phyloP scores from a whole-genome alignment of 2,329 filamentous ascomycete genomes.

The Catunica adiposa region DNA sequence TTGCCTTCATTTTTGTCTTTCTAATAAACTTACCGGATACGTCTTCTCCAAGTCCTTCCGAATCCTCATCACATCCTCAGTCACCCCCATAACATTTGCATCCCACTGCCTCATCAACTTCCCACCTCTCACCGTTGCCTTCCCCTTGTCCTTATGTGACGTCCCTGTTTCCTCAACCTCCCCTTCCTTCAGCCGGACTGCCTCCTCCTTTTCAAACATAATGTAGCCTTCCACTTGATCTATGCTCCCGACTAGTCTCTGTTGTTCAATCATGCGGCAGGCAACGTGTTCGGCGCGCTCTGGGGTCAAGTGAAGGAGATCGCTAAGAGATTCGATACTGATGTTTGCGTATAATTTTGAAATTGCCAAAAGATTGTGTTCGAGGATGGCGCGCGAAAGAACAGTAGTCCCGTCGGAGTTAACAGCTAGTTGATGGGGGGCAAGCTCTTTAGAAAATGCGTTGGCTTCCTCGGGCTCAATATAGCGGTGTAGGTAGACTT shows the following conservation, averaged over 20 bases:
- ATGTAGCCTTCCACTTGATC: conserved; percentile 86
- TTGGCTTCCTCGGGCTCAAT: conserved; percentile 68
- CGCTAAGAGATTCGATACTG: conserved; percentile 55
- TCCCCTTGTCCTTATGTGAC: conserved; percentile 50
- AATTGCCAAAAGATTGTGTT: conserved; percentile 84
- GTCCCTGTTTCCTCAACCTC: conserved; percentile 21
- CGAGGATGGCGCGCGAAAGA: conserved; percentile 78
- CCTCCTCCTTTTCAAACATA: conserved; percentile 65
- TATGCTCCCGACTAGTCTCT: conserved; percentile 70
- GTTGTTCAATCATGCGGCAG: conserved; percentile 90
- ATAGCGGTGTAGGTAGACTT: conserved; percentile 88
- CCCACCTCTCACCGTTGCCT: conserved; percentile 45
- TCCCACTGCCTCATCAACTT: conserved; percentile 77
- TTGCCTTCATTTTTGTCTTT: too few species aligned
- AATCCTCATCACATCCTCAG: conserved; percentile 79
- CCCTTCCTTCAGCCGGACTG: conserved; percentile 17
- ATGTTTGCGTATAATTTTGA: conserved; percentile 70
- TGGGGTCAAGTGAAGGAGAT: conserved; percentile 59
- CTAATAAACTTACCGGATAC: conserved; percentile 42
- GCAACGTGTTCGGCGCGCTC: conserved; percentile 82
- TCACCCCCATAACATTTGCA: conserved; percentile 65
- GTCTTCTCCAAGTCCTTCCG: conserved; percentile 65
- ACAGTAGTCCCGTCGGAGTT: conserved; percentile 87
- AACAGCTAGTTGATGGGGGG: conserved; percentile 76
- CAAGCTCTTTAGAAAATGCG: conserved; percentile 64